Conservation (phyloP, 176 grass and related monocot genomes). For the Oryza rufipogon region DNA sequence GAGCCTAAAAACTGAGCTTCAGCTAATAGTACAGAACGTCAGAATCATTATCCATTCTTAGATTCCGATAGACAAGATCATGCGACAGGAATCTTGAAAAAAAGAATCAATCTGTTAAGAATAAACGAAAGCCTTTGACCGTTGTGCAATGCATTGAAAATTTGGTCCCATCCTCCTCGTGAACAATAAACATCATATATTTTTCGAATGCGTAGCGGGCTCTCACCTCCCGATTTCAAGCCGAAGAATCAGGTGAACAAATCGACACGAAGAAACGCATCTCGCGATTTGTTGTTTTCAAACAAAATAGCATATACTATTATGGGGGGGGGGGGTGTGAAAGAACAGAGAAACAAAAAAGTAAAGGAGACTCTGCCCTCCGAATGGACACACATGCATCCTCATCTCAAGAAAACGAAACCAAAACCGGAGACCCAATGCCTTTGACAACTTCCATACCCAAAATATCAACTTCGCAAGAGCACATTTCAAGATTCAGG, state of each 20-base stretch:
- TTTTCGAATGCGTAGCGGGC: conserved; percentile 30
- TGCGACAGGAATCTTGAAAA: neutral
- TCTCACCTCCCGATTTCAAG: conserved; percentile 35
- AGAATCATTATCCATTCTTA: conserved; percentile 1
- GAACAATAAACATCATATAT: conserved; percentile 35
- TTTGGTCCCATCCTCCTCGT: conserved; percentile 45
- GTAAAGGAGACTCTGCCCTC: neutral
- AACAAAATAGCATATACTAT: conserved; percentile 2
- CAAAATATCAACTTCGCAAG: conserved; percentile 8
- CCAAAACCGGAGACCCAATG: neutral
- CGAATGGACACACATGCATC: conserved; percentile 3
- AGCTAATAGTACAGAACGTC: neutral
- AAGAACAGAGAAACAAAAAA: conserved; percentile 8
- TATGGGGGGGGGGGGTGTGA: neutral
- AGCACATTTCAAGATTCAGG: conserved; percentile 47
- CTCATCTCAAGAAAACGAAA: conserved; percentile 23
- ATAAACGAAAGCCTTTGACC: conserved; percentile 50
- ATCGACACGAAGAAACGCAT: conserved; percentile 50
- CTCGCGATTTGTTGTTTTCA: conserved; percentile 16
- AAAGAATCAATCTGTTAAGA: conserved; percentile 40
- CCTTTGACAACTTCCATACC: neutral
- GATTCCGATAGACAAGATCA: conserved; percentile 27
- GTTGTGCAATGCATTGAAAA: conserved; percentile 57
- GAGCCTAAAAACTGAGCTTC: neutral
- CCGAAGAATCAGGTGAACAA: conserved; percentile 38